Percentiles rank a stretch among this genome's conserved stretches.
These are phyloP conservation scores for Syncephalastrum sp. DNA, from an alignment of 371 early-diverging fungal species.

Conservation along the genomic window DNA sequence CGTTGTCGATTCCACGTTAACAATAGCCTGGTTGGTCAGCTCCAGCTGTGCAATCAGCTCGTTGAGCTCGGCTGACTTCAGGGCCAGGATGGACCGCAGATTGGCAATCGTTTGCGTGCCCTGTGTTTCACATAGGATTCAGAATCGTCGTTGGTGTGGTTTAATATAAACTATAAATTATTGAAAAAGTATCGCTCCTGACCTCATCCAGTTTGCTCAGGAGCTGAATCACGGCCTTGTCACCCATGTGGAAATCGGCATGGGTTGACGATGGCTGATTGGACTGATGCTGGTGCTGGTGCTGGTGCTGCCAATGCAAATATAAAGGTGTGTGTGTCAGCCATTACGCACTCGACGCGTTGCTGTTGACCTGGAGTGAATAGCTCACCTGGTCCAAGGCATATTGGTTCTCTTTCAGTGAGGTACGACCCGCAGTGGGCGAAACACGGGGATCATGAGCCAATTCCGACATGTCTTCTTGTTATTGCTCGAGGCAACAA, in stretches of 20 bases:
- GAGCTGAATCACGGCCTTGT: constrained; percentile 20
- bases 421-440: neutral
- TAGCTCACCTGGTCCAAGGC: neutral
- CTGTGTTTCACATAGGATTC: constrained; percentile 9
- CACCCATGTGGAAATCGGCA: constrained; percentile 13
- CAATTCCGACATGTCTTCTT: constrained; percentile 18
- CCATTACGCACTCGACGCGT: no score
- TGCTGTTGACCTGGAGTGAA: no score
- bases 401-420: neutral
- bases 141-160: neutral
- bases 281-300: no score
- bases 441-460: constrained; percentile 12
- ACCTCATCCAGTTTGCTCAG: constrained; percentile 27
- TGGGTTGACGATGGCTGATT: neutral
- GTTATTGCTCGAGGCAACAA: no score
- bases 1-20: constrained; percentile 43
- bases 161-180: neutral
- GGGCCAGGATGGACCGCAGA: constrained; percentile 43
- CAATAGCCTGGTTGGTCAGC: constrained; percentile 45
- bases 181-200: neutral
- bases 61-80: constrained; percentile 52
- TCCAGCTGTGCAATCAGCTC: constrained; percentile 49
- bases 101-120: constrained; percentile 48
- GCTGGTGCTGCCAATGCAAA: neutral
- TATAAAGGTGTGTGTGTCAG: constrained; percentile 2